These are phyloP conservation scores for Torrubiella hemipterigena DNA, from an alignment of 2,329 filamentous ascomycete species.

Conservation along the genomic window DNA sequence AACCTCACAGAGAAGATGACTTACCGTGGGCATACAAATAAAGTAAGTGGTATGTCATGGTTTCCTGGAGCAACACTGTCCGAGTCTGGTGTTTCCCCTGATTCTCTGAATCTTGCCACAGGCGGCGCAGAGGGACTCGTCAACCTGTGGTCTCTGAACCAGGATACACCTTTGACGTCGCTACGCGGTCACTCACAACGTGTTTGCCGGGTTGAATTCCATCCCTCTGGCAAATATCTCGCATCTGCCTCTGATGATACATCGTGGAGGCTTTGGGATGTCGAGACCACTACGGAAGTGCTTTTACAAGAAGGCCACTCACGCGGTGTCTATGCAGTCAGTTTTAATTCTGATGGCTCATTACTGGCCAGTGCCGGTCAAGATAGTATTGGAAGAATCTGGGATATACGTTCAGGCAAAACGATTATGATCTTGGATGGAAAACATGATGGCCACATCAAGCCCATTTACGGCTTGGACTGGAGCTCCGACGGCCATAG, in stretches of 20 bases:
- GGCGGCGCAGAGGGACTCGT: conserved; percentile 81
- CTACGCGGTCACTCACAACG: conserved; percentile 74
- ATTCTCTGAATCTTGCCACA: conserved; percentile 74
- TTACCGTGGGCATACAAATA: conserved; percentile 75
- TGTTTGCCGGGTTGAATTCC: conserved; percentile 87
- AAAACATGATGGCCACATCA: conserved; percentile 68
- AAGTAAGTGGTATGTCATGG: conserved; percentile 86
- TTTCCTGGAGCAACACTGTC: conserved; percentile 69
- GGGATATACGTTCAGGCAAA: conserved; percentile 85
- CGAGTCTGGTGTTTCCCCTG: conserved; percentile 56
- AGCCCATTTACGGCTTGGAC: conserved; percentile 84
- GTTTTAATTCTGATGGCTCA: conserved; percentile 85
- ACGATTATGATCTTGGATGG: conserved; percentile 94
- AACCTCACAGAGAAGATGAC: conserved; percentile 65
- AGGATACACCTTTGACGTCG: conserved; percentile 75
- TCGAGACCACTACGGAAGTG: conserved; percentile 72
- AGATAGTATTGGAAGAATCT: conserved; percentile 89
- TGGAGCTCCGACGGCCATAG: conserved; percentile 88
- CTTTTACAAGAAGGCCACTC: conserved; percentile 90
- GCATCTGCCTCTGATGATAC: conserved; percentile 93
- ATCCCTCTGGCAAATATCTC: conserved; percentile 79
- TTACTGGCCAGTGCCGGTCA: conserved; percentile 84
- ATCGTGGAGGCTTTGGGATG: conserved; percentile 94
- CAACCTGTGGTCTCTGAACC: conserved; percentile 78
- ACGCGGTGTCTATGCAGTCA: conserved; percentile 79